Conservation (phyloP, 2,329 filamentous ascomycete species). For the Monosporascus sp. region DNA sequence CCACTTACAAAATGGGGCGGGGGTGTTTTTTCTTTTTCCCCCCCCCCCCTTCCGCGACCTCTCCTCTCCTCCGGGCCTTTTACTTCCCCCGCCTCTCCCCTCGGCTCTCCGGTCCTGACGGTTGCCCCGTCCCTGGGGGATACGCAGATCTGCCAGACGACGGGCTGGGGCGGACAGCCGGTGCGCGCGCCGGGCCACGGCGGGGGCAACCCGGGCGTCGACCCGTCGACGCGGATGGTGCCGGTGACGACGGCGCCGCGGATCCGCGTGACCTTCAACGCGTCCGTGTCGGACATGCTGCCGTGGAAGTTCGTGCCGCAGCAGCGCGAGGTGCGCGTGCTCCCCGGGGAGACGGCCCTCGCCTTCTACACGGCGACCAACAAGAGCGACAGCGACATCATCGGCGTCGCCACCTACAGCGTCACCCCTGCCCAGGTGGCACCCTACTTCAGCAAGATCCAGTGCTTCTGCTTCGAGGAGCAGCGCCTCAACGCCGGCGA, state of each 20-base stretch:
- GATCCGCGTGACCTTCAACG: constrained; percentile 92
- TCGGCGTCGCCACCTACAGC: constrained; percentile 95
- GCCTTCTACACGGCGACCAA: constrained; percentile 98
- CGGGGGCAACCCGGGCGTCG: constrained; percentile 36
- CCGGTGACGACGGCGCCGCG: constrained; percentile 78
- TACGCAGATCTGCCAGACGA: constrained; percentile 71
- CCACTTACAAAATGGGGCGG: no score
- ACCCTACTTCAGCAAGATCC: constrained; percentile 98
- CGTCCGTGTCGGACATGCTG: constrained; percentile 88
- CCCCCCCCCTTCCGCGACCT: background rate
- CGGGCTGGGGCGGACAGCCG: constrained; percentile 89
- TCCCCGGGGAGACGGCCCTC: constrained; percentile 92
- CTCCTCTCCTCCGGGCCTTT: background rate
- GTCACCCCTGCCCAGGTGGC: constrained; percentile 94
- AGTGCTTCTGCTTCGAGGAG: constrained; percentile 98
- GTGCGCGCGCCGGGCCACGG: constrained; percentile 72
- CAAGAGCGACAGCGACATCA: constrained; percentile 83
- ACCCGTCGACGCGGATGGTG: constrained; percentile 70
- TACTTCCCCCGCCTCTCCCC: constrained; percentile 6
- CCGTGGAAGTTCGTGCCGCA: constrained; percentile 98
- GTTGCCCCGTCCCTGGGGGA: background rate
- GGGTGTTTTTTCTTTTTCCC: no score
- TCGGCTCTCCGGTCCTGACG: constrained; percentile 3
- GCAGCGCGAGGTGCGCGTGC: constrained; percentile 90
- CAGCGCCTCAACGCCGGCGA: constrained; percentile 92